These are phyloP conservation scores for Metschnikowia reukaufii DNA, from an alignment of 805 yeast species.

Conservation along the genomic window DNA sequence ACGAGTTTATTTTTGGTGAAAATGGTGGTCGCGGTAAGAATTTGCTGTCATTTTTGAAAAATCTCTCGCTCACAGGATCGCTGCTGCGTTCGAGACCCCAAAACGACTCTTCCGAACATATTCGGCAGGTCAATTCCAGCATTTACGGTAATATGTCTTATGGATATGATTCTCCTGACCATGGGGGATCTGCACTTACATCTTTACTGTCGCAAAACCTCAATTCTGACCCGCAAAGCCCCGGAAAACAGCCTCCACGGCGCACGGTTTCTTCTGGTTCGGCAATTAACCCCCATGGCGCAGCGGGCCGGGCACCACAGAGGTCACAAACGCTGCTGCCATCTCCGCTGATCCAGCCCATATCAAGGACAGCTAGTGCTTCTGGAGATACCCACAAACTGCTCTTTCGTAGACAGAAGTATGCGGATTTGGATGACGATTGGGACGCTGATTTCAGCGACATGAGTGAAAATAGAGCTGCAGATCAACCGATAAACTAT, in stretches of 20 bases:
- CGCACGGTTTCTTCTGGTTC: conserved; percentile 1
- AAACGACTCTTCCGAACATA: conserved; percentile 15
- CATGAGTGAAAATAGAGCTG: conserved; percentile 20
- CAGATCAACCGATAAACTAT: background rate
- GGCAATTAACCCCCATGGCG: background rate
- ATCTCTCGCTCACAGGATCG: conserved; percentile 39
- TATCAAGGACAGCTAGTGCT: conserved; percentile 8
- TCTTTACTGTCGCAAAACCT: background rate
- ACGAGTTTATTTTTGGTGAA: conserved; percentile 67
- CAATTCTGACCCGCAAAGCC: background rate
- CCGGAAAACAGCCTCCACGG: background rate
- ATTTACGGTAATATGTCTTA: conserved; percentile 41
- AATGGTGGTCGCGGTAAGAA: conserved; percentile 67
- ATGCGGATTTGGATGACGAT: conserved; percentile 81
- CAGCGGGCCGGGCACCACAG: background rate
- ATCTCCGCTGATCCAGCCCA: background rate
- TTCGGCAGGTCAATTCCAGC: conserved; percentile 33
- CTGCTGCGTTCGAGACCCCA: conserved; percentile 18
- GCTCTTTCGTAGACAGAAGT: conserved; percentile 26
- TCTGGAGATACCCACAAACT: conserved; percentile 9
- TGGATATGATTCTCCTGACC: conserved; percentile 21
- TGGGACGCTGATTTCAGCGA: conserved; percentile 78
- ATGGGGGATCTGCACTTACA: conserved; percentile 14
- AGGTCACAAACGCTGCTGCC: background rate
- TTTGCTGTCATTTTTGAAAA: conserved; percentile 50